Percentiles rank a stretch among this genome's conserved stretches.
These are phyloP conservation scores for Colletotrichum theobromicola DNA, from an alignment of 2,329 filamentous ascomycete genomes.

Conservation along the genomic window DNA sequence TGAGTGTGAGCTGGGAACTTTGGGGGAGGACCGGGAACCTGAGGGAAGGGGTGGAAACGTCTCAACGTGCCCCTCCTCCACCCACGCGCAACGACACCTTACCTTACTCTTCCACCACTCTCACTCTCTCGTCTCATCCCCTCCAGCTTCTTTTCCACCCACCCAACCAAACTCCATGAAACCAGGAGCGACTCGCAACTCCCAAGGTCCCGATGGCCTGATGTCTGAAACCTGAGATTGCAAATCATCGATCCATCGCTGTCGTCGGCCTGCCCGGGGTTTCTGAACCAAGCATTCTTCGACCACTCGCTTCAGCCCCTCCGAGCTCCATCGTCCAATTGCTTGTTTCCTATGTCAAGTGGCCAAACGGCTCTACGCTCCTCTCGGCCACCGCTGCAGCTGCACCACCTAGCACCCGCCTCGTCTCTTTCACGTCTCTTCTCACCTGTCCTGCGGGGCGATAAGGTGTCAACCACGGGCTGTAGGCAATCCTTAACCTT, in stretches of 20 bases:
- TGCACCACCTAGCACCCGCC: neutral
- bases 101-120: neutral
- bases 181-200: constrained; percentile 18
- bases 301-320: neutral
- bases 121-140: neutral
- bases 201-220: constrained; percentile 21
- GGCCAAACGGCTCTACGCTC: neutral
- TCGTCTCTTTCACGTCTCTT: neutral
- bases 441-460: neutral
- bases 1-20: neutral
- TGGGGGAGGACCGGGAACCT: neutral
- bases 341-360: neutral
- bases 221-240: constrained; percentile 24
- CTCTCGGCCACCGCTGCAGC: neutral
- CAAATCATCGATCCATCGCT: constrained; percentile 12
- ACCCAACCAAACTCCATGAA: constrained; percentile 5
- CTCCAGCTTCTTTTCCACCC: neutral
- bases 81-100: neutral
- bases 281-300: neutral
- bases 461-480: neutral
- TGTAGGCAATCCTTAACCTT: neutral
- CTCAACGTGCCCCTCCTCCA: constrained; percentile 5
- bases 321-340: neutral
- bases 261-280: neutral
- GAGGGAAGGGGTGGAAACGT: constrained; percentile 11